These are phyloP conservation scores for Elongisporangium anandrum DNA, from an alignment of 352 stramenopile genomes.

Conservation along the genomic window DNA sequence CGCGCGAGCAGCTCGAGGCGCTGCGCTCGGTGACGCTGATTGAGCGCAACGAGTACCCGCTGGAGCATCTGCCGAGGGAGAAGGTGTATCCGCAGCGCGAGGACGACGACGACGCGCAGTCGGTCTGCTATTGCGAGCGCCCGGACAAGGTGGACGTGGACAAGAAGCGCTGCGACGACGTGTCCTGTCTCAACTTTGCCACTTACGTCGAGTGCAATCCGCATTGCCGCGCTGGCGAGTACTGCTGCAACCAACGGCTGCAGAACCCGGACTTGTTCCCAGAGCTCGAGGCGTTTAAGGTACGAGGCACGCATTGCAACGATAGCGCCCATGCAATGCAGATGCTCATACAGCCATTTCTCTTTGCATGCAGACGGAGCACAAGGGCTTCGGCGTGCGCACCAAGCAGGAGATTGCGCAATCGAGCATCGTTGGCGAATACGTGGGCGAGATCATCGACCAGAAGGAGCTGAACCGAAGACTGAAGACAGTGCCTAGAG, in stretches of 20 bases:
- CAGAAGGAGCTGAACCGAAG: constrained; percentile 69
- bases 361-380: constrained; percentile 32
- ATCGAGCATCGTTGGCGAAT: constrained; percentile 81
- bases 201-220: constrained; percentile 79
- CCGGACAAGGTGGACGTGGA: constrained; percentile 37
- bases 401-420: constrained; percentile 55
- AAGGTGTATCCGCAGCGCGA: constrained; percentile 22
- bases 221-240: constrained; percentile 38
- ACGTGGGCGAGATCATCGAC: constrained; percentile 91
- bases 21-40: constrained; percentile 61
- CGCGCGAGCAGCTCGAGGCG: constrained; percentile 61
- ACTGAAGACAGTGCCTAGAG: constrained; percentile 52
- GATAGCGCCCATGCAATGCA: not conserved
- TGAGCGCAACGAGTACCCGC: constrained; percentile 66
- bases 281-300: constrained; percentile 63
- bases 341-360: not conserved
- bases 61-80: constrained; percentile 39
- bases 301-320: constrained; percentile 1
- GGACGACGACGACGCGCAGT: constrained; percentile 35
- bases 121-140: constrained; percentile 56
- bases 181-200: constrained; percentile 87
- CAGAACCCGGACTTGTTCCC: constrained; percentile 68
- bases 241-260: constrained; percentile 72
- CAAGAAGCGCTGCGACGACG: constrained; percentile 61
- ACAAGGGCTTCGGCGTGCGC: constrained; percentile 86